Base-by-base conservation (phyloP, 805 yeast species). In the Candida methanosorbosa region DNA sequence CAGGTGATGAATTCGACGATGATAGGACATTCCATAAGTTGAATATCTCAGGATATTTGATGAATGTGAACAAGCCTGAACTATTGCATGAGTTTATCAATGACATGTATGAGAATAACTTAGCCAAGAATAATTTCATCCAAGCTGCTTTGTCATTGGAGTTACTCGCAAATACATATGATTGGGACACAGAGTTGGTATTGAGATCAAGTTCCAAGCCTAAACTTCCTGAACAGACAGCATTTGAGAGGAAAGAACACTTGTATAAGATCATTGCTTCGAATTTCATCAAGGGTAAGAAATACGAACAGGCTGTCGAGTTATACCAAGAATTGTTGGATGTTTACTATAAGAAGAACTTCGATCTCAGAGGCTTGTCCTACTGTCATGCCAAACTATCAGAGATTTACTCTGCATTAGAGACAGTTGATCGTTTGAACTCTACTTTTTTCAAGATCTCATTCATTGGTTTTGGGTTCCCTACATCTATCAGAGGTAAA, bases 61-160 rank as follows among this genome's bases (percentile, higher is more conserved):
- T 80, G 66, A 76, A 81, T 44, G 86, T 84, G 28, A 75, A 79
- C 50, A 76, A 77, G 46, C 90, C 92, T 0, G 92, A 83, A 54
- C 64, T 81, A 38, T 79, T 85, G 57, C 81, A 81, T 54, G 72
- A 82, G n/a, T 81, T 83, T 52, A 73, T 86, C 42, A 74, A 78
- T 57, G 81, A 77, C 37, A 70, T 86, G 72, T 82, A 72, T 48
- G 79, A 78, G 43, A 72, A 69, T 40, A 78, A 81, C 46, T 38
- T 80, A 33, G 47, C 54, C 16, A 80, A 76, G 55, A 63, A 62
- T 18, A 84, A 84, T 50, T 73, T 55, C 49, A 78, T 81, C 22
- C 95, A 86, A 59, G 94, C 94, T 7, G 95, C 90, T 4, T 66
- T 86, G 41, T 74, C 87, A 46, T 66, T 85, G 46, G 87, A 81